phyloP scores from a whole-genome alignment of 768 basidiomycete genomes.

The Serendipita sp. region DNA sequence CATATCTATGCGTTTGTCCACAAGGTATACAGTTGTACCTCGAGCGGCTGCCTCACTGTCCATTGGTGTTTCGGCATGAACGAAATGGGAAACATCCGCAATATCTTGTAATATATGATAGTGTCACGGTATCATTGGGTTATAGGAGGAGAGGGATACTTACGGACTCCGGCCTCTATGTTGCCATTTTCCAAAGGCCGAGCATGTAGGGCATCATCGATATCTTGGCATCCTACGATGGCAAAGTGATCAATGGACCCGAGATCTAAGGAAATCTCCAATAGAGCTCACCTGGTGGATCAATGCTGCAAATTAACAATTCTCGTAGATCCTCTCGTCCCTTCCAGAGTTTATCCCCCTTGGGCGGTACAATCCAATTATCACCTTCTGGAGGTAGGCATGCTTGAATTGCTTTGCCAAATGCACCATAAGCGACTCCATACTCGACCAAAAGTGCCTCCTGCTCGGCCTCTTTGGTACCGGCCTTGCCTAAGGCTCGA shows the following conservation, averaged over 20 bases:
- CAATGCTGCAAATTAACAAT: constrained; percentile 85
- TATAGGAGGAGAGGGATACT: constrained; percentile 23
- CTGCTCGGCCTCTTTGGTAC: constrained; percentile 91
- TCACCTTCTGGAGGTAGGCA: constrained; percentile 86
- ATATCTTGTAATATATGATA: constrained; percentile 45
- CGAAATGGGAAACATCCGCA: constrained; percentile 95
- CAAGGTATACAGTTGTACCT: constrained; percentile 94
- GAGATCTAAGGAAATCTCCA: constrained; percentile 6
- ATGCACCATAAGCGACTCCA: constrained; percentile 90
- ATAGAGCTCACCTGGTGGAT: constrained; percentile 59
- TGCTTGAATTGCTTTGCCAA: constrained; percentile 85
- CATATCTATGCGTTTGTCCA: constrained; percentile 99
- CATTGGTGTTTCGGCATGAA: constrained; percentile 85
- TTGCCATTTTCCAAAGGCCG: constrained; percentile 75
- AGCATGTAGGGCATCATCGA: constrained; percentile 95
- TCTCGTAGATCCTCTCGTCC: constrained; percentile 77
- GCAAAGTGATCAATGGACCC: not conserved
- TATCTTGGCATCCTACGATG: constrained; percentile 76
- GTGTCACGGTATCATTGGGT: not conserved
- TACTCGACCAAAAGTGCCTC: constrained; percentile 87
- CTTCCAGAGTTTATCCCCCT: constrained; percentile 49
- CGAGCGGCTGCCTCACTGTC: constrained; percentile 89
- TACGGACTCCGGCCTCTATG: constrained; percentile 94
- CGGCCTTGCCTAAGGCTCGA: constrained; percentile 73
- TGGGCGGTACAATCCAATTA: constrained; percentile 79